Evolutionary conservation across 2,329 filamentous ascomycete genomes (phyloP).

Genomic region (Hymenoscyphus fraxineus): DNA sequence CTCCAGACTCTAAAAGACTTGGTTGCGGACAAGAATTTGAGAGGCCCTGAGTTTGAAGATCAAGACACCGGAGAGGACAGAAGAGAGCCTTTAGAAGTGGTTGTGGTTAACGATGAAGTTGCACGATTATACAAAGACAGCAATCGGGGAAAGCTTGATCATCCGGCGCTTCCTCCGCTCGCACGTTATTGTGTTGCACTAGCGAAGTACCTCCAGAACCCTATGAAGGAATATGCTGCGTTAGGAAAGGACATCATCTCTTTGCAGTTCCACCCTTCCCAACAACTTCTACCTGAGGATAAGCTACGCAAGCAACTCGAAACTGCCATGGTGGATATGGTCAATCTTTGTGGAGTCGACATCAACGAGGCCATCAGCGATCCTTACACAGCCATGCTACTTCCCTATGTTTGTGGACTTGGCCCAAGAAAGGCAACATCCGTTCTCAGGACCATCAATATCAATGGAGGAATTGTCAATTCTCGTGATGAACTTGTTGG

Average conservation of each 20-base stretch:
- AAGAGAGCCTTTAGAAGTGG: constrained; percentile 77
- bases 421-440: constrained; percentile 87
- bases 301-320: constrained; percentile 84
- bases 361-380: constrained; percentile 88
- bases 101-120: constrained; percentile 94
- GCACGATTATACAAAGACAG: constrained; percentile 95
- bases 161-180: constrained; percentile 73
- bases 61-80: constrained; percentile 70
- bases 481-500: constrained; percentile 86
- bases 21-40: constrained; percentile 72
- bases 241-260: constrained; percentile 85
- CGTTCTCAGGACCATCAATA: constrained; percentile 83
- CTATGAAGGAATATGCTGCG: constrained; percentile 92
- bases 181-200: constrained; percentile 87
- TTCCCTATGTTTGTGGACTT: constrained; percentile 87
- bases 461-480: constrained; percentile 81
- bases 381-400: constrained; percentile 75
- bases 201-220: constrained; percentile 89
- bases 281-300: constrained; percentile 82
- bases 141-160: constrained; percentile 71
- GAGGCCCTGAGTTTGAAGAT: constrained; percentile 78
- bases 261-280: constrained; percentile 82
- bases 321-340: constrained; percentile 97
- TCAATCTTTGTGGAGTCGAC: constrained; percentile 93
- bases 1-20: constrained; percentile 77